These are phyloP conservation scores for Ganoderma lucidum DNA, from an alignment of 1,284 basidiomycete species.

Conservation along the genomic window DNA sequence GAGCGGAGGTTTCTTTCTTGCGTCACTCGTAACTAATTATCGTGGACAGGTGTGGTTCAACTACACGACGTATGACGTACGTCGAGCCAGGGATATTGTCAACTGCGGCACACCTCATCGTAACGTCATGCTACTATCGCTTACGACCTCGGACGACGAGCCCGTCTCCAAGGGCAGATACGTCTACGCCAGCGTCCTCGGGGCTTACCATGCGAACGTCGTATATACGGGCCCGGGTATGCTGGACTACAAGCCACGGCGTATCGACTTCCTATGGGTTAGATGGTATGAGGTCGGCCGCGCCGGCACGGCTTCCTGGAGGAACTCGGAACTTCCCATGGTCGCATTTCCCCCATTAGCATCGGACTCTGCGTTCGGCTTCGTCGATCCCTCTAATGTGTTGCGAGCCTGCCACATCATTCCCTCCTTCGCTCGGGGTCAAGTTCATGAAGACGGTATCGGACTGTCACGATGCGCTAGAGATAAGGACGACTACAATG, in stretches of 20 bases:
- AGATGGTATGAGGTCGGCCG: constrained; percentile 11
- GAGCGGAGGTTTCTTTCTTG: too few species aligned
- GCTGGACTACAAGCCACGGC: constrained; percentile 12
- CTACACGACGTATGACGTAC: constrained; percentile 4
- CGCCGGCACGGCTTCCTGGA: not conserved
- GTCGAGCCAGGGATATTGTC: not conserved
- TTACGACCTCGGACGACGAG: not conserved
- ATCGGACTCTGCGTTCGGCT: not conserved
- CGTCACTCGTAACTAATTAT: too few species aligned
- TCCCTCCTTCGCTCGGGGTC: not conserved
- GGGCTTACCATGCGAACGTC: constrained; percentile 16
- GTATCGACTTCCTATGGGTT: constrained; percentile 16
- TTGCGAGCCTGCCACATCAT: not conserved
- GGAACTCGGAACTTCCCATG: not conserved
- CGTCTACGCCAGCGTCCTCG: constrained; percentile 25
- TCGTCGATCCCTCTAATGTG: not conserved
- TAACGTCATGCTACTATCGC: constrained; percentile 10
- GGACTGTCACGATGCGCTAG: not conserved
- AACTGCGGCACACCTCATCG: constrained; percentile 4
- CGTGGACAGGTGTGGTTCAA: constrained; percentile 2
- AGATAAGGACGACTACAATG: not conserved
- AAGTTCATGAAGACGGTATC: not conserved
- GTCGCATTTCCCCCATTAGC: not conserved
- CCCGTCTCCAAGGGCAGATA: constrained; percentile 4
- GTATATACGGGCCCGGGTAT: constrained; percentile 16